Base-by-base conservation (phyloP, 257 asterid species). In the Voacanga thouarsii region DNA sequence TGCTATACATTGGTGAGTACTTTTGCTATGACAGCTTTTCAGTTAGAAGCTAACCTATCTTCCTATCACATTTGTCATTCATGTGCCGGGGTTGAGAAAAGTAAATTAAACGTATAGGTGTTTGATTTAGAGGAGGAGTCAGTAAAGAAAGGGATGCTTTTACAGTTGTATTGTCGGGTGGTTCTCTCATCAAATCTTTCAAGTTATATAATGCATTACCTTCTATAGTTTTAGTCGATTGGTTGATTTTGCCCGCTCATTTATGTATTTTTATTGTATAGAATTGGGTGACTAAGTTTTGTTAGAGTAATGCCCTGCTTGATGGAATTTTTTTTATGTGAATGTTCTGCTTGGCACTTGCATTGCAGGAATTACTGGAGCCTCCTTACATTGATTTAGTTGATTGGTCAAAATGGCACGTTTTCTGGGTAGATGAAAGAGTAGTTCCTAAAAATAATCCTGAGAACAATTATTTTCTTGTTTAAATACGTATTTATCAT, bases 341-440 rank as follows among this genome's bases (percentile, higher is more conserved):
- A 63, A 39, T 74, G 80, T 76, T 82, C 76, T 83, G 75, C 26
- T 82, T 79, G 23, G 63, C 72, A 78, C 80, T 82, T 7, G 65
- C 75, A 80, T 82, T 77, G 50, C 67, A 93, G 98, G 92, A 94
- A 88, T 83, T 94, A 60, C 81, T 85, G 82, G 98, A 92, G 87
- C 85, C 89, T 59, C 96, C 97, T 6, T 90, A 85, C 80, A 76
- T 89, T 77, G 92, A 86, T 80, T 85, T 92, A 2, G 86, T 94
- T 82, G 97, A 94, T 82, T 92, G 98, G 97, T 86, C 96, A 19
- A 92, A 82, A 84, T 94, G 98, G 98, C 97, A 86, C 26, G 86
- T 94, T 76, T 92, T 94, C 80, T 94, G 98, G 98, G 96, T 87
- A 78, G 98, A 94, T 77, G 98, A 94, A 86, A 86, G 98, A 81